These are phyloP conservation scores for Akanthomyces dipterigenus DNA, from an alignment of 2,329 filamentous ascomycete genomes.

Conservation along the genomic window DNA sequence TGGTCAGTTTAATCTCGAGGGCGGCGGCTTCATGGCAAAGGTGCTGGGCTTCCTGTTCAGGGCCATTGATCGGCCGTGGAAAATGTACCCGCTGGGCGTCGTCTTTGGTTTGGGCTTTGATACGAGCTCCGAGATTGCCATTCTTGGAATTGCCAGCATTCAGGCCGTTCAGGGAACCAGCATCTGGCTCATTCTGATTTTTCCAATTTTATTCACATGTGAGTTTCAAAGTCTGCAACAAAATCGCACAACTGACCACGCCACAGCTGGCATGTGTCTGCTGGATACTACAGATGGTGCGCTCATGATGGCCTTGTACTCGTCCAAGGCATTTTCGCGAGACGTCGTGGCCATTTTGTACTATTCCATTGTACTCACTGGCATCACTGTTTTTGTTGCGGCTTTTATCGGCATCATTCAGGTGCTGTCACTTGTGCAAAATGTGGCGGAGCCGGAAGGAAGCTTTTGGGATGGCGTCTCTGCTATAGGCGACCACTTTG, in stretches of 20 bases:
- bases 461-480: slow-evolving; percentile 88
- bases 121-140: slow-evolving; percentile 87
- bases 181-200: slow-evolving; percentile 91
- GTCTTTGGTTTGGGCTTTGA: slow-evolving; percentile 92
- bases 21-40: slow-evolving; percentile 65
- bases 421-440: slow-evolving; percentile 68
- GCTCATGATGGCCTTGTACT: slow-evolving; percentile 91
- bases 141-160: slow-evolving; percentile 83
- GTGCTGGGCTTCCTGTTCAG: slow-evolving; percentile 71
- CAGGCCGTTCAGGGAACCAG: slow-evolving; percentile 80
- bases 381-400: slow-evolving; percentile 75
- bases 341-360: slow-evolving; percentile 89
- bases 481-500: slow-evolving; percentile 70
- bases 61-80: slow-evolving; percentile 73
- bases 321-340: slow-evolving; percentile 66
- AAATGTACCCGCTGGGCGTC: slow-evolving; percentile 88
- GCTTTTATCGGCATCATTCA: slow-evolving; percentile 83
- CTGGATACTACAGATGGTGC: slow-evolving; percentile 90
- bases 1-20: slow-evolving; percentile 62
- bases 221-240: slow-evolving; percentile 18
- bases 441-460: slow-evolving; percentile 66
- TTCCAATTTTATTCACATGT: slow-evolving; percentile 84
- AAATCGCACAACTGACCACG: neutral
- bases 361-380: slow-evolving; percentile 83
- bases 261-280: slow-evolving; percentile 86